A percentile compares a stretch with the other conserved stretches of the same genome.
Evolutionary conservation across 169 alveolate species (phyloP).

Genomic region (Babesia ovis): DNA sequence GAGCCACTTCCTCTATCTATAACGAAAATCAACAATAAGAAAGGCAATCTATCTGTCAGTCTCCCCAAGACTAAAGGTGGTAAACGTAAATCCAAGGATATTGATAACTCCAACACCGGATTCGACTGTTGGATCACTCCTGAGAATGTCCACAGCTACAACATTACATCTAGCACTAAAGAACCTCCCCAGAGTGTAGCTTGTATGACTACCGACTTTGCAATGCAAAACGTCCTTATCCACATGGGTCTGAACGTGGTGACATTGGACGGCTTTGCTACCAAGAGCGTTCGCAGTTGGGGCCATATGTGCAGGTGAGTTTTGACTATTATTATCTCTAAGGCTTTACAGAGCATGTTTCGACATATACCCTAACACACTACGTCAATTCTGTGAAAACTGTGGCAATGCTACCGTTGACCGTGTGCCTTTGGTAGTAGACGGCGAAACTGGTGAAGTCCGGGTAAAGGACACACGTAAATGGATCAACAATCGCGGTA

Average conservation of each 20-base stretch:
- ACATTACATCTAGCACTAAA: constrained; percentile 38
- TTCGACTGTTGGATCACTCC: constrained; percentile 78
- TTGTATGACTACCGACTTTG: constrained; percentile 88
- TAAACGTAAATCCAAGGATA: constrained; percentile 25
- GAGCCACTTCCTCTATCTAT: constrained; percentile 63
- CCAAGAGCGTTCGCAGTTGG: constrained; percentile 85
- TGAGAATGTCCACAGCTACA: constrained; percentile 69
- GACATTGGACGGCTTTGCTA: constrained; percentile 84
- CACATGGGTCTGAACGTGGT: constrained; percentile 87
- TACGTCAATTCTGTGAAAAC: constrained; percentile 81
- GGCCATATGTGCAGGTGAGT: constrained; percentile 78
- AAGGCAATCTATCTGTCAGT: neutral
- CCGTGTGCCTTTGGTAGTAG: constrained; percentile 57
- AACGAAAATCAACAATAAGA: constrained; percentile 1
- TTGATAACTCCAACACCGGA: constrained; percentile 41
- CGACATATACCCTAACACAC: constrained; percentile 64
- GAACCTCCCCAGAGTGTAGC: constrained; percentile 64
- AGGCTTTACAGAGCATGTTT: constrained; percentile 68
- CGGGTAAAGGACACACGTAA: constrained; percentile 64
- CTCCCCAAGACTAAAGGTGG: constrained; percentile 8
- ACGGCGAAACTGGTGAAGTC: constrained; percentile 50
- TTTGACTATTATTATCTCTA: too few species aligned
- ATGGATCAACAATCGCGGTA: constrained; percentile 76
- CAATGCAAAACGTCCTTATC: constrained; percentile 88
- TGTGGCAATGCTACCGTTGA: constrained; percentile 89